Percentiles rank a stretch among this genome's conserved stretches.
Conservation (phyloP, 495 filamentous ascomycete species). For the Beverwykella pulmonaria region DNA sequence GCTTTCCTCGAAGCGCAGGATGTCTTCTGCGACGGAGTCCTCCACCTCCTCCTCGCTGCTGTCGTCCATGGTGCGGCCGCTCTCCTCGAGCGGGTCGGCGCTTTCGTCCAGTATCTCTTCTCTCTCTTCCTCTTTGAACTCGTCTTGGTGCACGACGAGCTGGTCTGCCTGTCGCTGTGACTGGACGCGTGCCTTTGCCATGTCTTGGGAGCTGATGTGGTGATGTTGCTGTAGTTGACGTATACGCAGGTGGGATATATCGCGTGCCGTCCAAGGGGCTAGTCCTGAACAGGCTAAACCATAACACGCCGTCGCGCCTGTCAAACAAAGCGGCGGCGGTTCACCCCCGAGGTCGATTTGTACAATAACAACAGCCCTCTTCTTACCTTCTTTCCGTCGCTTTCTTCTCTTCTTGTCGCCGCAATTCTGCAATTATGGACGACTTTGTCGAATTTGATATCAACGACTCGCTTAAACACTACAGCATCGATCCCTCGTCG, state of each 20-base stretch:
- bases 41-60: slow-evolving; percentile 62
- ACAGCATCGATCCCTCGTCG: slow-evolving; percentile 84
- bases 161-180: slow-evolving; percentile 40
- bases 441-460: slow-evolving; percentile 78
- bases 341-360: background rate
- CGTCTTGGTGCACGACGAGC: slow-evolving; percentile 51
- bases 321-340: background rate
- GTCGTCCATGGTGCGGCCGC: slow-evolving; percentile 43
- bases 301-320: slow-evolving; percentile 19
- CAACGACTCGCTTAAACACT: slow-evolving; percentile 91
- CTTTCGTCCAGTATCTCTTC: slow-evolving; percentile 52
- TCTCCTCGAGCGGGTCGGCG: slow-evolving; percentile 47
- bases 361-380: background rate
- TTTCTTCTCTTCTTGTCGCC: slow-evolving; percentile 40
- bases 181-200: slow-evolving; percentile 28
- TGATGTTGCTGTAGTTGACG: slow-evolving; percentile 3
- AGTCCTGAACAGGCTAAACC: slow-evolving; percentile 18
- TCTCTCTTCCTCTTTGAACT: slow-evolving; percentile 44
- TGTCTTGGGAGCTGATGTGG: slow-evolving; percentile 1
- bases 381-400: slow-evolving; percentile 4
- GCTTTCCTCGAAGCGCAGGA: slow-evolving; percentile 76
- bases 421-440: slow-evolving; percentile 64
- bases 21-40: slow-evolving; percentile 75
- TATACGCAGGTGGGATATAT: background rate
- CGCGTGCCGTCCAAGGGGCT: background rate